Percentiles rank a stretch among this genome's conserved stretches.
phyloP scores from a whole-genome alignment of 2,329 filamentous ascomycete genomes.

The Volutella citrinella region DNA sequence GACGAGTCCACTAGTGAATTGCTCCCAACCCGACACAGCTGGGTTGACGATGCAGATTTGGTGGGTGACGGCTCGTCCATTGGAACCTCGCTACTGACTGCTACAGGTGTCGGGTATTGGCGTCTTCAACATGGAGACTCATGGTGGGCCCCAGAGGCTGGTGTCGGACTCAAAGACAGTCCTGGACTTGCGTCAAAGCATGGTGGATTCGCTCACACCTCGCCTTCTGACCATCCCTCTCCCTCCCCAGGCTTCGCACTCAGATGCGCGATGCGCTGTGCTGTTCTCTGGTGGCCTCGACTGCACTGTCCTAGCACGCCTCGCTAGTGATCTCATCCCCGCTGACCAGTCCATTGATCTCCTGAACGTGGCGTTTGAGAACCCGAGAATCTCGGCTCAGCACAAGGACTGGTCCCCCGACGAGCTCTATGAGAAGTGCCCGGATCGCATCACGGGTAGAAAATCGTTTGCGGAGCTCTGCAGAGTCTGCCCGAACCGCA shows the following conservation, averaged over 20 bases:
- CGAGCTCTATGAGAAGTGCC: constrained; percentile 74
- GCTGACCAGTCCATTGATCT: constrained; percentile 71
- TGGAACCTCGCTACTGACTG: constrained; percentile 40
- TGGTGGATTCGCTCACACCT: constrained; percentile 60
- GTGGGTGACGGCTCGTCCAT: constrained; percentile 37
- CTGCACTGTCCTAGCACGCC: constrained; percentile 80
- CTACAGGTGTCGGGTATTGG: constrained; percentile 53
- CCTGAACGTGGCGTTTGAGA: constrained; percentile 95
- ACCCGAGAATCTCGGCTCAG: constrained; percentile 69
- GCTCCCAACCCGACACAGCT: constrained; percentile 24
- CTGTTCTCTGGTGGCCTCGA: constrained; percentile 94
- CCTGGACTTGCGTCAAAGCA: constrained; percentile 46
- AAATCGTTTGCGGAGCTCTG: constrained; percentile 75
- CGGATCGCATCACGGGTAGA: constrained; percentile 84
- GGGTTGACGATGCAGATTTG: constrained; percentile 36
- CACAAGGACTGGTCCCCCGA: constrained; percentile 34
- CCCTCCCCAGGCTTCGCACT: constrained; percentile 39
- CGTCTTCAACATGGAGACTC: constrained; percentile 47
- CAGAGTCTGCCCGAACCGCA: constrained; percentile 63
- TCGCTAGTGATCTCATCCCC: constrained; percentile 75
- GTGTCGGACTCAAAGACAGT: constrained; percentile 46
- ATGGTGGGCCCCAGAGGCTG: constrained; percentile 27
- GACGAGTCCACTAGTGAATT: constrained; percentile 5
- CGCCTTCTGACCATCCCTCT: constrained; percentile 65
- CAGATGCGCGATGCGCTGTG: constrained; percentile 63